Conservation (phyloP, 345 rosid species). For the Populus deltoides region DNA sequence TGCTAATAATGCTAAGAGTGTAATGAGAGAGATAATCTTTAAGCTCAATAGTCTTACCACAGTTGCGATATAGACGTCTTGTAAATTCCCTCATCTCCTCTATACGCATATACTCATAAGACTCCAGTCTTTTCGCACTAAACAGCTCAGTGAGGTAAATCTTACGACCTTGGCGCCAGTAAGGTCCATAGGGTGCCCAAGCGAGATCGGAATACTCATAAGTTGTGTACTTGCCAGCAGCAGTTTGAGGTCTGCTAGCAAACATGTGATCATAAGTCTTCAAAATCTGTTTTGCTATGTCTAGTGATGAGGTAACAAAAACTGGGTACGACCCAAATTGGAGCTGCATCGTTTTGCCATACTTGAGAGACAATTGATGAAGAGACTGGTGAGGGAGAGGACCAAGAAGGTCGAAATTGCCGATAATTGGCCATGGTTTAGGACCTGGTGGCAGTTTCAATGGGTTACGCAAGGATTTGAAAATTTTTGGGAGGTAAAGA, state of each 20-base stretch:
- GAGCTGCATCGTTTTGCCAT: constrained; percentile 37
- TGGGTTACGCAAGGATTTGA: not conserved
- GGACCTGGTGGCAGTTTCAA: constrained; percentile 34
- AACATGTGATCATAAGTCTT: constrained; percentile 1
- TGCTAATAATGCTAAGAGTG: constrained; percentile 49
- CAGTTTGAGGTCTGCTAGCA: constrained; percentile 43
- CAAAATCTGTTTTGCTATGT: not conserved
- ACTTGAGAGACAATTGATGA: constrained; percentile 25
- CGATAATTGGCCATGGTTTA: constrained; percentile 34
- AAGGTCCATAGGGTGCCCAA: constrained; percentile 63
- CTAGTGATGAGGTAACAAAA: not conserved
- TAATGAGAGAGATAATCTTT: constrained; percentile 39
- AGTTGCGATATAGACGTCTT: constrained; percentile 10
- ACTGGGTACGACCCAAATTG: constrained; percentile 29
- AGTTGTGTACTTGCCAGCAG: constrained; percentile 64
- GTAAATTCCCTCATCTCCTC: constrained; percentile 42
- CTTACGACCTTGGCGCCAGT: constrained; percentile 65
- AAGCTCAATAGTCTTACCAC: constrained; percentile 18
- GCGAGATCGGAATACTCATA: constrained; percentile 57
- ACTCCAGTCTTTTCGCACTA: constrained; percentile 51
- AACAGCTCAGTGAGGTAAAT: constrained; percentile 58
- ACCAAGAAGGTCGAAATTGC: constrained; percentile 36
- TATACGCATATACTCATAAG: constrained; percentile 50
- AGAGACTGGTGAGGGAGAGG: constrained; percentile 38
- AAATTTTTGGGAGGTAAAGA: not conserved